A percentile compares a stretch with the other conserved stretches of the same genome.
phyloP scores from a whole-genome alignment of 2,329 filamentous ascomycete genomes.

The Ascochyta lentis region DNA sequence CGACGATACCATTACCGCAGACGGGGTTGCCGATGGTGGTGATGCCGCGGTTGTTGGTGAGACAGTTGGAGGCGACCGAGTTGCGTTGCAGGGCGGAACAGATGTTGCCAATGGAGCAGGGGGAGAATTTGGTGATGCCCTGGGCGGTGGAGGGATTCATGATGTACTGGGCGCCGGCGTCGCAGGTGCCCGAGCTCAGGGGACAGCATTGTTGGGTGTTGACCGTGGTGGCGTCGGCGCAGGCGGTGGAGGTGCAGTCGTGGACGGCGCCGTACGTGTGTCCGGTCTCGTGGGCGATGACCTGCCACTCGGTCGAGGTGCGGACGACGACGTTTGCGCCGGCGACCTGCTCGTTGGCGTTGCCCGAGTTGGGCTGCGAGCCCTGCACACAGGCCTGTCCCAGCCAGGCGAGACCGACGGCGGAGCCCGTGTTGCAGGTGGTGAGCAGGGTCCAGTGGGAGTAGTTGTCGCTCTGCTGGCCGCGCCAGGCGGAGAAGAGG shows the following conservation, averaged over 20 bases:
- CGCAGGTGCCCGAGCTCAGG: constrained; percentile 69
- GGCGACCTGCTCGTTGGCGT: constrained; percentile 73
- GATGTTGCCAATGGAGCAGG: constrained; percentile 91
- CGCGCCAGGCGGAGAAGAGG: constrained; percentile 88
- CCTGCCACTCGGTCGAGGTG: constrained; percentile 88
- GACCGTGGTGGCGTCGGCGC: constrained; percentile 66
- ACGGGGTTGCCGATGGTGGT: constrained; percentile 80
- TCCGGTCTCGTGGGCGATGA: constrained; percentile 91
- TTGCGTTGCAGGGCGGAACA: constrained; percentile 83
- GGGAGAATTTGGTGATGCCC: constrained; percentile 80
- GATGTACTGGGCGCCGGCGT: constrained; percentile 81
- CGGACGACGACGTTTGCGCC: constrained; percentile 89
- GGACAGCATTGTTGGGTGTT: constrained; percentile 80
- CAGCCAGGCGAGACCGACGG: constrained; percentile 92
- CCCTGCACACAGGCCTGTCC: constrained; percentile 79
- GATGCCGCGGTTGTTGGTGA: constrained; percentile 86
- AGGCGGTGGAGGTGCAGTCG: constrained; percentile 78
- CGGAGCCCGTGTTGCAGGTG: constrained; percentile 79
- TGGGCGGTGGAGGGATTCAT: constrained; percentile 91
- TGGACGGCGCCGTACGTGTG: constrained; percentile 97
- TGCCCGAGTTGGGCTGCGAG: constrained; percentile 55
- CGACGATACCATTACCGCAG: constrained; percentile 97
- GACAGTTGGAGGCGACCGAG: constrained; percentile 76
- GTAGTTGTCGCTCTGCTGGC: constrained; percentile 76
- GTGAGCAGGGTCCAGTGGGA: constrained; percentile 93